A percentile compares a stretch with the other conserved stretches of the same genome.
These are phyloP conservation scores for Bruguiera hainesii DNA, from an alignment of 441 rosid genomes.

Conservation along the genomic window DNA sequence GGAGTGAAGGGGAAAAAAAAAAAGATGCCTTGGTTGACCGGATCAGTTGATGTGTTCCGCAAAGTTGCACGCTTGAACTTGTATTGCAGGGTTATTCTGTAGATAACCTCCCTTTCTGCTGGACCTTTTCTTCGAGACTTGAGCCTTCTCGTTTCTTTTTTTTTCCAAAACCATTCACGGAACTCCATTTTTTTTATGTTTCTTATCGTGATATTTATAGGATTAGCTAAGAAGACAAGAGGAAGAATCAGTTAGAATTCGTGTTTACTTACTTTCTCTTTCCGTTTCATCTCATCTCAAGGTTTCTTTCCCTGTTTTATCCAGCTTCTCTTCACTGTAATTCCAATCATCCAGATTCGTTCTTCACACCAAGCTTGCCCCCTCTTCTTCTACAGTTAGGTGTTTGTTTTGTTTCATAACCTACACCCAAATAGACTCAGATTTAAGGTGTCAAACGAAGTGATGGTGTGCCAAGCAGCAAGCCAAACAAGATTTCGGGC, in stretches of 20 bases:
- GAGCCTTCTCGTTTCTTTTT: constrained; percentile 5
- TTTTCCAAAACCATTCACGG: constrained; percentile 32
- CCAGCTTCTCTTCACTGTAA: constrained; percentile 9
- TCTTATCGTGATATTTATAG: constrained; percentile 40
- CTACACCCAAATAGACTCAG: constrained; percentile 19
- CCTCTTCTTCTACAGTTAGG: neutral
- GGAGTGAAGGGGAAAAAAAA: constrained; percentile 11
- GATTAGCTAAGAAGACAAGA: constrained; percentile 30
- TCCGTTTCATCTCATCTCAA: constrained; percentile 11
- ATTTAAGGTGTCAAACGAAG: constrained; percentile 37
- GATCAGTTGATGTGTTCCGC: constrained; percentile 42
- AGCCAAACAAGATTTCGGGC: constrained; percentile 86
- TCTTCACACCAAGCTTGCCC: constrained; percentile 24
- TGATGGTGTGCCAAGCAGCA: constrained; percentile 97
- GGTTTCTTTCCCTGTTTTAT: neutral
- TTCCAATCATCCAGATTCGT: constrained; percentile 18
- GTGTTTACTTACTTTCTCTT: constrained; percentile 15
- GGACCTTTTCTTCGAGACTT: constrained; percentile 8
- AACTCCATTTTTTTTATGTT: constrained; percentile 34
- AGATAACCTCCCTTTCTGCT: constrained; percentile 17
- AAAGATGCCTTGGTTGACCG: constrained; percentile 64
- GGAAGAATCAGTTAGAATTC: constrained; percentile 2
- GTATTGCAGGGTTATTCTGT: constrained; percentile 77
- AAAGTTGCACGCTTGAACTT: constrained; percentile 54
- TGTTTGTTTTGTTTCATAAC: constrained; percentile 17